Conservation (phyloP, 1,284 basidiomycete genomes). For the Boletus calvinii region DNA sequence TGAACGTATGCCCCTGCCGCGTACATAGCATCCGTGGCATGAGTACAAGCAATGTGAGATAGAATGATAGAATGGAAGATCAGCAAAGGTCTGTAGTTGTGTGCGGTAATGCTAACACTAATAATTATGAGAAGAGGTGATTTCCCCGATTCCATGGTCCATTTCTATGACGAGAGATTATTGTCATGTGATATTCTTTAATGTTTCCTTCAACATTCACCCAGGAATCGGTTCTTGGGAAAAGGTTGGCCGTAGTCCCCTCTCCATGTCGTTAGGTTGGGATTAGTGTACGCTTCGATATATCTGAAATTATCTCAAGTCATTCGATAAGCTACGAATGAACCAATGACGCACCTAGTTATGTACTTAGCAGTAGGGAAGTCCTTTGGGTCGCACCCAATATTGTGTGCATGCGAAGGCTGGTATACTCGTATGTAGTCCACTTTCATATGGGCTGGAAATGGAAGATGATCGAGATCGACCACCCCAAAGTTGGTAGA, state of each 20-base stretch:
- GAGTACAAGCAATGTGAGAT: not conserved
- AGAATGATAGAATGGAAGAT: conserved; percentile 2
- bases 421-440: conserved; percentile 77
- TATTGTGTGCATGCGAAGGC: conserved; percentile 50
- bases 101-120: conserved; percentile 1
- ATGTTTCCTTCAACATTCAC: conserved; percentile 25
- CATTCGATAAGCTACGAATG: not conserved
- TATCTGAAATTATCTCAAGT: conserved; percentile 24
- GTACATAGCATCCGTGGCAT: not conserved
- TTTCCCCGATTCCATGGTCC: not conserved
- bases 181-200: not conserved
- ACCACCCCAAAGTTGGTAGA: conserved; percentile 56
- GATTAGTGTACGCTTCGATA: conserved; percentile 42
- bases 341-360: conserved; percentile 40
- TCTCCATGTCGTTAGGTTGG: conserved; percentile 42
- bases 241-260: conserved; percentile 35
- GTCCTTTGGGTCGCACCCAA: conserved; percentile 70
- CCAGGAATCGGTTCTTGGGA: conserved; percentile 34
- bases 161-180: not conserved
- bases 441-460: conserved; percentile 62
- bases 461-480: conserved; percentile 54
- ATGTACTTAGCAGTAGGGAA: conserved; percentile 68
- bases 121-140: not conserved
- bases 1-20: not conserved
- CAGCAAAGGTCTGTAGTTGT: not conserved